These are phyloP conservation scores for Escovopsis sp. DNA, from an alignment of 2,329 filamentous ascomycete genomes.

Conservation along the genomic window DNA sequence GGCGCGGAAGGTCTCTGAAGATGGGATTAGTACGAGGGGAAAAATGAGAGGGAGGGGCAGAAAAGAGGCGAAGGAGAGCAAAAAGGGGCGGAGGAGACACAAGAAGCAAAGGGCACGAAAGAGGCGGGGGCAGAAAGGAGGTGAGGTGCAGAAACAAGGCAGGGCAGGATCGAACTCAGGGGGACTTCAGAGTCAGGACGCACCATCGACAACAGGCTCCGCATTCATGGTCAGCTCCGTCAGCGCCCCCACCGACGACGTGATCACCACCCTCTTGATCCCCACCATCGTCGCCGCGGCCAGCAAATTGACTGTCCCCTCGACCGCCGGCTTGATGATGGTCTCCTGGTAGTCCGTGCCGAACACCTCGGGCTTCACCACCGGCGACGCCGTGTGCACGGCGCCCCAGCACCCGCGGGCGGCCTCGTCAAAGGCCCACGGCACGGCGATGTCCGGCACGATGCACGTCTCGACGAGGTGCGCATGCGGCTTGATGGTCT, in stretches of 20 bases:
- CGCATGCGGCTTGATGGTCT: conserved; percentile 5
- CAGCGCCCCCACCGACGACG: conserved; percentile 18
- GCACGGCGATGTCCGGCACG: conserved; percentile 21
- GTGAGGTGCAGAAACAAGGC: no score
- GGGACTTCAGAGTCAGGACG: no score
- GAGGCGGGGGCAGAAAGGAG: no score
- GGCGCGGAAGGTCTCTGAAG: background rate
- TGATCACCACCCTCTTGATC: conserved; percentile 27
- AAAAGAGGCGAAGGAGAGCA: no score
- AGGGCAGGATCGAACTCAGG: no score
- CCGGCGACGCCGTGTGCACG: conserved; percentile 15
- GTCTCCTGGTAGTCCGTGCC: background rate
- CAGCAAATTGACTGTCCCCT: conserved; percentile 21
- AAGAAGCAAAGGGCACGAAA: no score
- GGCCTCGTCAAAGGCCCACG: conserved; percentile 24
- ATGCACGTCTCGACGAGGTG: conserved; percentile 3
- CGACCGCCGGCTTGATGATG: conserved; percentile 18
- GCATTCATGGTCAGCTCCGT: background rate
- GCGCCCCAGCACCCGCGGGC: conserved; percentile 21
- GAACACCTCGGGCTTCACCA: conserved; percentile 1
- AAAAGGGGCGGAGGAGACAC: no score
- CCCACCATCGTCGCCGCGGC: conserved; percentile 15
- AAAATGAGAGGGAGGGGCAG: no score
- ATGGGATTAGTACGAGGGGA: background rate
- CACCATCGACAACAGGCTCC: background rate